Evolutionary conservation across 2,329 filamentous ascomycete genomes (phyloP).

Genomic region (Aspergillus ustus): DNA sequence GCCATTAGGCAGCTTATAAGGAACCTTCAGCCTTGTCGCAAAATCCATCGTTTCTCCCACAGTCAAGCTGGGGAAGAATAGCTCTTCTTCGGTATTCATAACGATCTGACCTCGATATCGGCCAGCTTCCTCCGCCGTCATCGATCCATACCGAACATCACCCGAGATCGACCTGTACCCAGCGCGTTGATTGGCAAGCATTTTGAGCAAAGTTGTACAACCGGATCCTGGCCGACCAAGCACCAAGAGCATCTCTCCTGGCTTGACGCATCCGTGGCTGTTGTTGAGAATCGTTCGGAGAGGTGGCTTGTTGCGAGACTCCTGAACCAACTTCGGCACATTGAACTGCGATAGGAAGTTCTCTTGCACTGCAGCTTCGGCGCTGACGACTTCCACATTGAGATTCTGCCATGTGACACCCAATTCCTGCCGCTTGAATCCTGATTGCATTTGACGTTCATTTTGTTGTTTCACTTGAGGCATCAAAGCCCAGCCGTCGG

Average conservation of each 20-base stretch:
- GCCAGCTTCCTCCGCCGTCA: constrained; percentile 48
- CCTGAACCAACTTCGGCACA: constrained; percentile 57
- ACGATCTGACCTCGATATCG: constrained; percentile 62
- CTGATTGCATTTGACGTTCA: constrained; percentile 51
- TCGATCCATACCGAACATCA: constrained; percentile 60
- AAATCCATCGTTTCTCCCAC: constrained; percentile 60
- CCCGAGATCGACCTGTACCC: constrained; percentile 65
- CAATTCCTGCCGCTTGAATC: constrained; percentile 56
- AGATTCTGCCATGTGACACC: constrained; percentile 70
- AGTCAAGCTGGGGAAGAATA: constrained; percentile 57
- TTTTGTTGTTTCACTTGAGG: constrained; percentile 52
- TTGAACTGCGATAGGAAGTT: constrained; percentile 66
- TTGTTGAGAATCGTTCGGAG: constrained; percentile 68
- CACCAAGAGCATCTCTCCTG: constrained; percentile 73
- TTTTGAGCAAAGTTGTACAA: constrained; percentile 73
- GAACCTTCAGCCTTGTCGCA: constrained; percentile 62
- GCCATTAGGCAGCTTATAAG: constrained; percentile 53
- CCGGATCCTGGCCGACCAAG: constrained; percentile 71
- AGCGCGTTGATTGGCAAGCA: constrained; percentile 66
- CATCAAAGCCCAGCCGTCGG: constrained; percentile 56
- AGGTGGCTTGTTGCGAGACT: constrained; percentile 60
- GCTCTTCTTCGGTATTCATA: constrained; percentile 59
- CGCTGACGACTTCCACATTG: constrained; percentile 64
- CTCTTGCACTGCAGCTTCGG: constrained; percentile 68
- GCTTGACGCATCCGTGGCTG: constrained; percentile 70